These are phyloP conservation scores for Linnemannia schmuckeri DNA, from an alignment of 192 early-diverging fungal genomes.

Conservation along the genomic window DNA sequence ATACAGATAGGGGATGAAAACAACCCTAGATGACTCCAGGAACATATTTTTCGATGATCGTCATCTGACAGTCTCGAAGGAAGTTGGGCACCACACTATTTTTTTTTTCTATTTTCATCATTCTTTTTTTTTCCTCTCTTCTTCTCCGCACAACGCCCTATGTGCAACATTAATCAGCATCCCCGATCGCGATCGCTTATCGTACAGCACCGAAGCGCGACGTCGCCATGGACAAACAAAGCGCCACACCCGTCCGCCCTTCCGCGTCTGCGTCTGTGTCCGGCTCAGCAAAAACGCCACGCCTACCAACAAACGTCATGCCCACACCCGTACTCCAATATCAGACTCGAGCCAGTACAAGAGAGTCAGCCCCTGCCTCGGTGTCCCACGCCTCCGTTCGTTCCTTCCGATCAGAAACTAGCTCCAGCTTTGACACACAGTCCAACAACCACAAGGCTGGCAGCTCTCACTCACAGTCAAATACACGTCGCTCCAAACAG, in stretches of 20 bases:
- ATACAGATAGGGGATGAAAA: too few relatives aligned
- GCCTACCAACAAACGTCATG: neutral
- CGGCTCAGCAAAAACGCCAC: neutral
- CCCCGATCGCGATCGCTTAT: neutral
- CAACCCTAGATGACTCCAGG: too few relatives aligned
- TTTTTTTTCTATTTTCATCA: neutral
- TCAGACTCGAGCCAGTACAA: neutral
- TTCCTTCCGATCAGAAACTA: neutral
- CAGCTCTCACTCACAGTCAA: neutral
- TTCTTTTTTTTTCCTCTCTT: neutral
- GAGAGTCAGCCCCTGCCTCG: neutral
- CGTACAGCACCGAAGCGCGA: neutral
- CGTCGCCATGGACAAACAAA: neutral
- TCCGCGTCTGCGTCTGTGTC: too few relatives aligned
- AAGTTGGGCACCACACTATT: neutral
- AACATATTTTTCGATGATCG: too few relatives aligned
- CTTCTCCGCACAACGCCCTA: neutral
- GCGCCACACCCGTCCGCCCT: neutral
- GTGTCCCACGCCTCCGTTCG: neutral
- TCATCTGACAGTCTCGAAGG: neutral
- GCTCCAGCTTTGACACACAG: neutral
- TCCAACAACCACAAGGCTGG: neutral
- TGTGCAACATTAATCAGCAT: neutral
- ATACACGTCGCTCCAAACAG: conserved; percentile 9
- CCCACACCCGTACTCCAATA: neutral